These are phyloP conservation scores for Aegilops longissima DNA, from an alignment of 176 grass and related monocot genomes.

Conservation along the genomic window DNA sequence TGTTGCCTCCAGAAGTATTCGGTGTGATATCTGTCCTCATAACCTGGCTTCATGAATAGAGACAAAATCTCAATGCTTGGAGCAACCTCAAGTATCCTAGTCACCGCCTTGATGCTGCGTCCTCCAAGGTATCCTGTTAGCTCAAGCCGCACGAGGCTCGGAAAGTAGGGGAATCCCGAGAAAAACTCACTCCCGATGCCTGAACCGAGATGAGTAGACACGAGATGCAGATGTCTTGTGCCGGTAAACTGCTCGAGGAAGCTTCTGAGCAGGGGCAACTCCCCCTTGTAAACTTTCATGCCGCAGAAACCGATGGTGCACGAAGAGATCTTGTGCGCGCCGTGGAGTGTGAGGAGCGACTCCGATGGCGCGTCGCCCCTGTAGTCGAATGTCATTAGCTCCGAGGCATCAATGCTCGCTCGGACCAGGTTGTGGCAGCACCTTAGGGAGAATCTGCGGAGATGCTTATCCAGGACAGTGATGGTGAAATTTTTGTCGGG, in stretches of 20 bases:
- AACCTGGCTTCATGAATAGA: not conserved
- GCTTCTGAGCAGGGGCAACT: not conserved
- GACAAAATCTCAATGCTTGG: not conserved
- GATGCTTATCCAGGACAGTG: not conserved
- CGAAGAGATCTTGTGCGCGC: not conserved
- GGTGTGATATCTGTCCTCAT: no score
- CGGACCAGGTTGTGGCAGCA: conserved; percentile 6
- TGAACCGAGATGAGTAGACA: not conserved
- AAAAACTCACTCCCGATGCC: not conserved
- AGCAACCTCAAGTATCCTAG: not conserved
- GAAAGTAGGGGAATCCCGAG: not conserved
- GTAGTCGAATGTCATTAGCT: not conserved
- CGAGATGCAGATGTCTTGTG: not conserved
- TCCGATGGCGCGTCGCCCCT: not conserved
- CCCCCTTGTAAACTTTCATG: not conserved
- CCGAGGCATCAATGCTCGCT: not conserved
- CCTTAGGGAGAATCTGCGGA: not conserved
- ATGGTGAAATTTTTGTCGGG: not conserved
- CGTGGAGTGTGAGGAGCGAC: not conserved
- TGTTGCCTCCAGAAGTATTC: no score
- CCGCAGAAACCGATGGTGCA: not conserved
- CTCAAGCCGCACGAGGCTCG: not conserved
- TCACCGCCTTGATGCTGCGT: not conserved
- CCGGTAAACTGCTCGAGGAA: not conserved
- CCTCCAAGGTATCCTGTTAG: not conserved